Evolutionary conservation across 1,139 yeast species (phyloP), one percentile per base, ranked within the genome.

Genomic region (Tardiomyces digboiensis): DNA sequence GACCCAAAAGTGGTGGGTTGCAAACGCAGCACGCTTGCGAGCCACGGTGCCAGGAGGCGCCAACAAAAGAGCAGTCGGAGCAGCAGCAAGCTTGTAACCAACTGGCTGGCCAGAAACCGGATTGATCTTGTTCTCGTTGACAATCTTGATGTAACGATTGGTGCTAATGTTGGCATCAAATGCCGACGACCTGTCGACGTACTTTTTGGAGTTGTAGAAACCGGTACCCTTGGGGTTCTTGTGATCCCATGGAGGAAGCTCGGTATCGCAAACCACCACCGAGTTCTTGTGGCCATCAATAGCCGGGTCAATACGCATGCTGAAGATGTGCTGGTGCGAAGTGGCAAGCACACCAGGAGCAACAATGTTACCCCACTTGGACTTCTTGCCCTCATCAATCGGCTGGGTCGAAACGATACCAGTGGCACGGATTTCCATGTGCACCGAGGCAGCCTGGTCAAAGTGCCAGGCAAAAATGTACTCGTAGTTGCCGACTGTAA

Each of bases 401-500:
- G 91, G 89, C 82, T 83, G 84, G 19, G 71, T 66, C 33, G 69
- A 64, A 8, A 66, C 65, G 44, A 86, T 83, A 71, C 95, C 95
- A 44, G 95, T 85, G 49, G 95, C 95, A 67, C 94, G 77, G 52
- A 84, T 81, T 65, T 85, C 93, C 51, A 85, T 80, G 55, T 82
- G 82, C 57, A 86, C 79, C 43, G 83, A 80, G 54, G 93, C 95
- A 53, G 83, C 93, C 66, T 80, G 88, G 58, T 81, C 86, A 55
- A 86, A 80, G 61, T 83, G 79, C 63, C 82, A 70, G 62, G 84
- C 84, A 59, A 85, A 67, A 52, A 83, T 76, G 70, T 86, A 86
- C 68, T 86, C 95, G 68, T 86, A 86, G 71, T 86, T 86, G 49
- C 94, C 94, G 49, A 85, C 95, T 39, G 95, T 86, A 40, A 93